A percentile compares a stretch with the other conserved stretches of the same genome.
Evolutionary conservation across 2,329 filamentous ascomycete genomes (phyloP).

Genomic region (Beauveria sp.): DNA sequence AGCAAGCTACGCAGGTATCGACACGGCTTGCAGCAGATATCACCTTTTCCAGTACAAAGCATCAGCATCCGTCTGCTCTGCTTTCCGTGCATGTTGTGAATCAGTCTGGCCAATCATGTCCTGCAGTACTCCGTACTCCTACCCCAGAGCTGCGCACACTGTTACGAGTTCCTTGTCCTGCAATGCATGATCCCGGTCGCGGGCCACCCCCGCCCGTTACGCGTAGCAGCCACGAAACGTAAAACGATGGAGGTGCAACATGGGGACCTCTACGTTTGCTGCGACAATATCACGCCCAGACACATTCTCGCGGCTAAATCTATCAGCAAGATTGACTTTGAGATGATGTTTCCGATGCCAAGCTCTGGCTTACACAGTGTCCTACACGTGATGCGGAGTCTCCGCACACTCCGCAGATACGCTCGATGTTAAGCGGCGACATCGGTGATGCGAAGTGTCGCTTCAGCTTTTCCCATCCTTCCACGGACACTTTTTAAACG

Average conservation of each 20-base stretch:
- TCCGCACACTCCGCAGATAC: constrained; percentile 1
- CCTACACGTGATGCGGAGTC: constrained; percentile 10
- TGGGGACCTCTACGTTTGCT: too few species aligned
- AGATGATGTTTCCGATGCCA: not conserved
- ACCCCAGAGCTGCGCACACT: too few species aligned
- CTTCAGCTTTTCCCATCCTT: not conserved
- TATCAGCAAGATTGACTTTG: not conserved
- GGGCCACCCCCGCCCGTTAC: not conserved
- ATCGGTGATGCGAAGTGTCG: constrained; percentile 1
- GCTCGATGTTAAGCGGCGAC: constrained; percentile 6
- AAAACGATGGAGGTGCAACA: too few species aligned
- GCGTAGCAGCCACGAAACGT: too few species aligned
- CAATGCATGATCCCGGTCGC: not conserved
- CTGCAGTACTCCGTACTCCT: too few species aligned
- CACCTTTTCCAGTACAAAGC: too few species aligned
- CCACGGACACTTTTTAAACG: too few species aligned
- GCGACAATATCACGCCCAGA: too few species aligned
- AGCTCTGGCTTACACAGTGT: not conserved
- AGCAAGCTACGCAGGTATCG: too few species aligned
- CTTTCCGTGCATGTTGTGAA: too few species aligned
- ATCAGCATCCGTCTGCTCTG: too few species aligned
- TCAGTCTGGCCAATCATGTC: not conserved
- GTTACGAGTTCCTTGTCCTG: not conserved
- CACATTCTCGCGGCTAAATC: not conserved
- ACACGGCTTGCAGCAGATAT: too few species aligned